Evolutionary conservation across 108 stramenopile genomes (phyloP).

Genomic region (Bacterosira constricta): DNA sequence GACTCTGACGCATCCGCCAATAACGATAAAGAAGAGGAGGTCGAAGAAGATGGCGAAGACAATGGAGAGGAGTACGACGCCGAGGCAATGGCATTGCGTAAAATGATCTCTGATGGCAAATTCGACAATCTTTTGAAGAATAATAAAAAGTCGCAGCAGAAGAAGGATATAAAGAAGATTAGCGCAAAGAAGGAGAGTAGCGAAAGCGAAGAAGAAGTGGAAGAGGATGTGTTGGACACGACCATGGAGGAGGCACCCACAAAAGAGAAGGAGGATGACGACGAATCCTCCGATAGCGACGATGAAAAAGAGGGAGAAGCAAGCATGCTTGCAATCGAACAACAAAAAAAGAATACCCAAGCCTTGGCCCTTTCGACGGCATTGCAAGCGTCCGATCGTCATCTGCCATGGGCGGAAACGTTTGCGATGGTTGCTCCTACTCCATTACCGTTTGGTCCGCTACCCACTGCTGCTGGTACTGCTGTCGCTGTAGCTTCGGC

Average conservation of each 20-base stretch:
- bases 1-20: slow-evolving; percentile 35
- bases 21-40: slow-evolving; percentile 27
- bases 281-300: slow-evolving; percentile 11
- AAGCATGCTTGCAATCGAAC: background rate
- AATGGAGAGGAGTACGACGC: slow-evolving; percentile 52
- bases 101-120: slow-evolving; percentile 43
- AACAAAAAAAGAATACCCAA: slow-evolving; percentile 6
- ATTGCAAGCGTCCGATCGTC: slow-evolving; percentile 16
- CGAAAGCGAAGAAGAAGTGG: slow-evolving; percentile 4
- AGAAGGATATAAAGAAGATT: background rate
- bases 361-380: slow-evolving; percentile 25
- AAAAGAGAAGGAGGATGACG: background rate
- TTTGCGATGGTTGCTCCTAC: slow-evolving; percentile 70
- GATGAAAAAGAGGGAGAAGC: slow-evolving; percentile 3
- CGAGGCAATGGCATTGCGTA: slow-evolving; percentile 61
- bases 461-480: background rate
- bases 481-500: background rate
- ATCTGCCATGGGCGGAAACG: slow-evolving; percentile 77
- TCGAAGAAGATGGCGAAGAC: slow-evolving; percentile 14
- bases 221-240: too few species aligned
- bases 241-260: background rate
- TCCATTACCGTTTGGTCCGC: slow-evolving; percentile 75
- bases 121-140: slow-evolving; percentile 28
- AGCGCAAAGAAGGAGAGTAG: background rate
- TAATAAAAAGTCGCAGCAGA: background rate